Evolutionary conservation across 2,329 filamentous ascomycete genomes (phyloP).

Genomic region (Fusarium torreyae): DNA sequence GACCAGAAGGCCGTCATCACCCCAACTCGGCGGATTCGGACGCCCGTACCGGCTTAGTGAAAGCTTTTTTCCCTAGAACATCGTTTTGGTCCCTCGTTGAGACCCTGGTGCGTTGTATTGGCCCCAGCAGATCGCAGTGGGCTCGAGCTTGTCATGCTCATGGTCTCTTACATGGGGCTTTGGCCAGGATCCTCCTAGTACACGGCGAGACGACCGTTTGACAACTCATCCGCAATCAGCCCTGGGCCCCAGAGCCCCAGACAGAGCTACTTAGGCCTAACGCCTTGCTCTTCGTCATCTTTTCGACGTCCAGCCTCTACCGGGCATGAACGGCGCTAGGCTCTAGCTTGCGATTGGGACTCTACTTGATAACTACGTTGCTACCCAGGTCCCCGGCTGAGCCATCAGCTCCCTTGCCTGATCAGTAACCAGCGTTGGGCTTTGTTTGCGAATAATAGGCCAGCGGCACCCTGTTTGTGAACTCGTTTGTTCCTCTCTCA

Average conservation of each 20-base stretch:
- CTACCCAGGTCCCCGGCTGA: constrained; percentile 50
- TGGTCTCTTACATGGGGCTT: constrained; percentile 55
- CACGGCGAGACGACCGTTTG: constrained; percentile 55
- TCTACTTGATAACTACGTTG: constrained; percentile 51
- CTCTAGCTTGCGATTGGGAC: constrained; percentile 51
- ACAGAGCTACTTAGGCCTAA: constrained; percentile 48
- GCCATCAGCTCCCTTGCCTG: constrained; percentile 51
- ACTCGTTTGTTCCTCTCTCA: constrained; percentile 43
- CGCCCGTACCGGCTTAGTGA: constrained; percentile 46
- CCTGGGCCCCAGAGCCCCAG: constrained; percentile 51
- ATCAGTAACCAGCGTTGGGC: constrained; percentile 48
- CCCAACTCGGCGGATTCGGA: constrained; percentile 47
- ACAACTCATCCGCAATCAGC: constrained; percentile 55
- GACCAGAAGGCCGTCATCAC: constrained; percentile 46
- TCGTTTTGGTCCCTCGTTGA: constrained; percentile 50
- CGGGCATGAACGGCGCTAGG: constrained; percentile 51
- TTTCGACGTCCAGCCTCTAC: constrained; percentile 47
- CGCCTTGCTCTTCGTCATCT: constrained; percentile 52
- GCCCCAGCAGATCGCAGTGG: constrained; percentile 57
- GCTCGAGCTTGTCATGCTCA: constrained; percentile 60
- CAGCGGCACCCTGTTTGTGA: constrained; percentile 49
- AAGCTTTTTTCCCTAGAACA: constrained; percentile 30
- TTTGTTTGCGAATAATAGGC: constrained; percentile 50
- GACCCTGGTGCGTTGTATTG: constrained; percentile 60
- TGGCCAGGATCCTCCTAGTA: constrained; percentile 60